Conservation (phyloP, 306 rosid species). For the Lathyrus tuberosus region DNA sequence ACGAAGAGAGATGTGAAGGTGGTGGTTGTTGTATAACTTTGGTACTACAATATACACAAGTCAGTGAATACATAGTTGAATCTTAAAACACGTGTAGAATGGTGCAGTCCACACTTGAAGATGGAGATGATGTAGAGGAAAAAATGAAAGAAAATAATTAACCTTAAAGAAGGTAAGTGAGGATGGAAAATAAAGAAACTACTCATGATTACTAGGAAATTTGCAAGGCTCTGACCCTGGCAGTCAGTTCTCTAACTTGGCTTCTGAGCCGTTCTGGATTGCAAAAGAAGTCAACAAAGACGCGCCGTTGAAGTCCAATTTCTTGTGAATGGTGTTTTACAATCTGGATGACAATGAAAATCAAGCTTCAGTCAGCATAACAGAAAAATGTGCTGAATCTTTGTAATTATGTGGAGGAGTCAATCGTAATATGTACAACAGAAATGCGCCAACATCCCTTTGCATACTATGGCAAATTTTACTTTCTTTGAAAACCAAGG, state of each 20-base stretch:
- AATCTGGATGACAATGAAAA: constrained; percentile 56
- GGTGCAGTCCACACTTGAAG: constrained; percentile 2
- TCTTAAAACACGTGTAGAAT: constrained; percentile 31
- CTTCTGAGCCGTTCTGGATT: constrained; percentile 85
- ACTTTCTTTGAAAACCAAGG: no score
- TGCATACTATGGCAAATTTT: no score
- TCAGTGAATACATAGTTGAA: constrained; percentile 3
- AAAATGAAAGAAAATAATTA: background rate
- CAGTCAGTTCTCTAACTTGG: constrained; percentile 84
- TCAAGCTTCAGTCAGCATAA: constrained; percentile 28
- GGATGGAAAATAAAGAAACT: background rate
- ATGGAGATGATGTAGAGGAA: background rate
- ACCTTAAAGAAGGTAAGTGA: background rate
- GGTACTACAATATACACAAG: constrained; percentile 23
- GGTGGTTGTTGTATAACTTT: background rate
- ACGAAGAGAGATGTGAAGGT: background rate
- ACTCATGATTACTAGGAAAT: constrained; percentile 50
- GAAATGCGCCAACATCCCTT: no score
- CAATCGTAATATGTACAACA: background rate
- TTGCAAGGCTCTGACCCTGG: constrained; percentile 85
- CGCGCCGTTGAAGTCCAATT: constrained; percentile 83
- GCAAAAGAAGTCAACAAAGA: constrained; percentile 92
- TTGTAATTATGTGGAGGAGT: background rate
- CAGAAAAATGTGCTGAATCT: constrained; percentile 19
- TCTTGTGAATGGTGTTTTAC: constrained; percentile 92